Evolutionary conservation across 179 eudicot species (phyloP), one percentile per base, ranked within the genome.

Genomic region (Amaranthus tricolor): DNA sequence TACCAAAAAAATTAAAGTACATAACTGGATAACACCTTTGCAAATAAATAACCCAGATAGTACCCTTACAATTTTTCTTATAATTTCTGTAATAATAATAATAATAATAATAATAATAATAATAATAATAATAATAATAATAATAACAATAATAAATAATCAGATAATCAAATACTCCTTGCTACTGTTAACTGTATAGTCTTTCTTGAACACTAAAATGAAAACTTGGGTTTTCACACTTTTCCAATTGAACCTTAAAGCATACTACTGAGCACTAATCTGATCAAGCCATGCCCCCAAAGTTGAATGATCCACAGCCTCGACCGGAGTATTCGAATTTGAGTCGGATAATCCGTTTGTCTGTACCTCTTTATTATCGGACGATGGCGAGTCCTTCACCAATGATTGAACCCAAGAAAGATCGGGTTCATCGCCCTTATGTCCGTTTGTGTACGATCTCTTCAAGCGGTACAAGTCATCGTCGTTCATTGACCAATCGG

Each of bases 211-310:
- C 66, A 43, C 52, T 58, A 63, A 52, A 54, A 44, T 72, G 56
- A 68, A 62, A 67, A 72, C 76, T 52, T 72, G 68, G 31, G 67
- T 66, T 49, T 75, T 71, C 68, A 66, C 6, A 64, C 45, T 55
- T 31, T 31, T 54, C 71, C 43, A 17, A 7, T 51, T 45, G 9
- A 19, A 59, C 20, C 40, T 45, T 65, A 40, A 48, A 15, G 51
- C 49, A 49, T 56, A 66, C 49, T 66, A 76, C 79, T 78, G 76
- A 52, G 89, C 80, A 24, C 76, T 85, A 63, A 85, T 77, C 78
- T 88, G 88, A 81, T 88, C 90, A 59, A 87, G 82, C 90, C 92
- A 86, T 24, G 92, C 83, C 2, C 88, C 86, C 62, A 88, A 65
- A 66, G 80, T 77, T 0, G 88, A 70, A 56, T 85, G 87, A 53